Conservation (phyloP, 2,329 filamentous ascomycete genomes). For the Neonectria faginata region DNA sequence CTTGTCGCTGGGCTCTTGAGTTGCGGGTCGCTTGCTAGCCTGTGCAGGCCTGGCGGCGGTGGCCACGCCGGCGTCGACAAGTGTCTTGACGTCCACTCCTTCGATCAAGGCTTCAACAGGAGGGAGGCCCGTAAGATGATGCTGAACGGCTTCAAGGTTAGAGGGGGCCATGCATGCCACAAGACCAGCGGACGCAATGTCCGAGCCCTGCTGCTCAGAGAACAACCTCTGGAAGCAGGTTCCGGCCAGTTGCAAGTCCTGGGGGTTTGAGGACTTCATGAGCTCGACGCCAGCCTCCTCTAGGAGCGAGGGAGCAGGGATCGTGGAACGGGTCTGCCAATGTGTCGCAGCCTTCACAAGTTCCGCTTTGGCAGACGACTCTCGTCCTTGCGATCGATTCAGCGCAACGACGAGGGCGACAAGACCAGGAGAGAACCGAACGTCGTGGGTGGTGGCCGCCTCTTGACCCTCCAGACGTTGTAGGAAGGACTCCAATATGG, state of each 20-base stretch:
- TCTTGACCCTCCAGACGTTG: constrained; percentile 74
- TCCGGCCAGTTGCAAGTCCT: constrained; percentile 77
- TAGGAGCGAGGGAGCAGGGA: constrained; percentile 71
- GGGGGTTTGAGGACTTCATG: constrained; percentile 76
- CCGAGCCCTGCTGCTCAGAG: constrained; percentile 73
- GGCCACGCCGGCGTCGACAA: constrained; percentile 75
- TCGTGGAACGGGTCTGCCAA: constrained; percentile 74
- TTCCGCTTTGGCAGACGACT: constrained; percentile 76
- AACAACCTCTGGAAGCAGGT: constrained; percentile 83
- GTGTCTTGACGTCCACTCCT: constrained; percentile 69
- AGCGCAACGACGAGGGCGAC: constrained; percentile 84
- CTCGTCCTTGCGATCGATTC: constrained; percentile 81
- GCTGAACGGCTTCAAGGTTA: constrained; percentile 66
- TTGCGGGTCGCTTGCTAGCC: constrained; percentile 62
- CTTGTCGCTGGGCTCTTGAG: constrained; percentile 53
- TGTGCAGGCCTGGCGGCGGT: constrained; percentile 53
- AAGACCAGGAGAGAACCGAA: constrained; percentile 86
- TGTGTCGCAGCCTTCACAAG: constrained; percentile 83
- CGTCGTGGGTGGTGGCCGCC: constrained; percentile 69
- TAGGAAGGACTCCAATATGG: constrained; percentile 81
- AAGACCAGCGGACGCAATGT: constrained; percentile 81
- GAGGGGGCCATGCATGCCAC: constrained; percentile 81
- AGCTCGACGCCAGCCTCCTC: constrained; percentile 86
- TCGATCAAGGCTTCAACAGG: constrained; percentile 71
- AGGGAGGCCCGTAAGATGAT: constrained; percentile 68